phyloP scores from a whole-genome alignment of 2,329 filamentous ascomycete genomes.

The Botryosphaeria dothidea region DNA sequence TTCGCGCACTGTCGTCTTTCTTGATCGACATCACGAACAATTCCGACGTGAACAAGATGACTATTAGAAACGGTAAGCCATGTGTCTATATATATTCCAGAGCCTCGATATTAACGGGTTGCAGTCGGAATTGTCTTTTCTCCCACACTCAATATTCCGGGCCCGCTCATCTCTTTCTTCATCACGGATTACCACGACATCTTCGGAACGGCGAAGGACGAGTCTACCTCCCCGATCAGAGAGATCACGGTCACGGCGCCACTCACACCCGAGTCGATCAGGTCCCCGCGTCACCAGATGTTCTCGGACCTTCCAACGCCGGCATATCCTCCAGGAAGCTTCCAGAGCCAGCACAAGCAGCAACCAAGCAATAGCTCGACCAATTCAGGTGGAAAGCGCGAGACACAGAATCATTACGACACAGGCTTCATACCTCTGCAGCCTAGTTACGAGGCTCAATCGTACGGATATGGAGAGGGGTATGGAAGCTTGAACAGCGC shows the following conservation, averaged over 20 bases:
- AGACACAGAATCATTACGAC: constrained; percentile 38
- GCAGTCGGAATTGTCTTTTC: constrained; percentile 94
- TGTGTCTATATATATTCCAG: too few relatives aligned
- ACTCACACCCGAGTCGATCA: constrained; percentile 58
- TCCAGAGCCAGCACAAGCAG: constrained; percentile 33
- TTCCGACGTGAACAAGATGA: constrained; percentile 94
- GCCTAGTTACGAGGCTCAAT: constrained; percentile 47
- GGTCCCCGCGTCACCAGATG: constrained; percentile 65
- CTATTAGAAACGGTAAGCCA: constrained; percentile 71
- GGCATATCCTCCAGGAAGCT: constrained; percentile 60
- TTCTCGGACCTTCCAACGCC: constrained; percentile 68
- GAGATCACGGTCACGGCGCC: constrained; percentile 47
- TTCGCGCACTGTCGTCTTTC: constrained; percentile 84
- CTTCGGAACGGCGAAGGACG: constrained; percentile 72
- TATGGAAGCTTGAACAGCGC: constrained; percentile 38
- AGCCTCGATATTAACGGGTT: neutral
- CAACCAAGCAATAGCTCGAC: constrained; percentile 21
- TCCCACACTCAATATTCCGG: constrained; percentile 93
- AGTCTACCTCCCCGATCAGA: constrained; percentile 44
- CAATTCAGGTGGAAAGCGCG: constrained; percentile 5
- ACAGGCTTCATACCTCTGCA: constrained; percentile 55
- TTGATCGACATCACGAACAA: constrained; percentile 92
- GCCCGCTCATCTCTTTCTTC: constrained; percentile 90
- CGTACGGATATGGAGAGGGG: constrained; percentile 29
- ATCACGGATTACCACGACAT: constrained; percentile 86